These are phyloP conservation scores for Mucor mucedo DNA, from an alignment of 371 early-diverging fungal genomes.

Conservation along the genomic window DNA sequence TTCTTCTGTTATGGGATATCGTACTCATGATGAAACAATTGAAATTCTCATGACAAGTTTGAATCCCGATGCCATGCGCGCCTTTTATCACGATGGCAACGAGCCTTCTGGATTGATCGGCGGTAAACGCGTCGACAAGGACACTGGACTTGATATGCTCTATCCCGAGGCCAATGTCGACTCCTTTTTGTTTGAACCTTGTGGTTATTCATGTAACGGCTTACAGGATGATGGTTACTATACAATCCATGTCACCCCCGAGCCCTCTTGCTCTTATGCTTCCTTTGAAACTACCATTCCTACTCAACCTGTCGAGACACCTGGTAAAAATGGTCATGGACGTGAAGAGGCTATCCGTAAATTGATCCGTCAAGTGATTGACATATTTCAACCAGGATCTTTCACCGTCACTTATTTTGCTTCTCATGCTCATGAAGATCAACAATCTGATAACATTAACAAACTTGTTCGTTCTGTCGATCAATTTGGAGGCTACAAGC, in stretches of 20 bases:
- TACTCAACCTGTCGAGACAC: conserved; percentile 39
- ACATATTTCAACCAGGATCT: conserved; percentile 81
- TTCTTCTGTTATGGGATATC: conserved; percentile 26
- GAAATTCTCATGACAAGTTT: conserved; percentile 96
- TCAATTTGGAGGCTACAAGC: conserved; percentile 60
- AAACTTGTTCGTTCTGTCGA: conserved; percentile 56
- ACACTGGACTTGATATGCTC: conserved; percentile 80
- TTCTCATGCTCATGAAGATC: conserved; percentile 52
- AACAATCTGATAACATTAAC: conserved; percentile 47
- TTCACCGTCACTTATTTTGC: conserved; percentile 89
- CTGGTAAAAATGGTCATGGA: conserved; percentile 34
- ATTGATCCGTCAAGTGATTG: conserved; percentile 78
- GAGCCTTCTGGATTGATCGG: conserved; percentile 62
- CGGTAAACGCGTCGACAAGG: conserved; percentile 67
- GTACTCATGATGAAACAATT: conserved; percentile 83
- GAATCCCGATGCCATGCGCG: conserved; percentile 74
- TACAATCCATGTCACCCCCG: conserved; percentile 96
- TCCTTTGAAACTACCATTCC: conserved; percentile 96
- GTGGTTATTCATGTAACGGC: conserved; percentile 94
- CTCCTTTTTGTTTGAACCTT: conserved; percentile 90
- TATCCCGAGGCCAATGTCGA: conserved; percentile 83
- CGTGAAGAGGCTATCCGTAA: conserved; percentile 52
- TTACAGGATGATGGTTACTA: conserved; percentile 82
- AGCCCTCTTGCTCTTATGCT: conserved; percentile 94
- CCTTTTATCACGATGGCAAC: conserved; percentile 63